Conservation (phyloP, 2,329 filamentous ascomycete genomes). For the Ciborinia camelliae region DNA sequence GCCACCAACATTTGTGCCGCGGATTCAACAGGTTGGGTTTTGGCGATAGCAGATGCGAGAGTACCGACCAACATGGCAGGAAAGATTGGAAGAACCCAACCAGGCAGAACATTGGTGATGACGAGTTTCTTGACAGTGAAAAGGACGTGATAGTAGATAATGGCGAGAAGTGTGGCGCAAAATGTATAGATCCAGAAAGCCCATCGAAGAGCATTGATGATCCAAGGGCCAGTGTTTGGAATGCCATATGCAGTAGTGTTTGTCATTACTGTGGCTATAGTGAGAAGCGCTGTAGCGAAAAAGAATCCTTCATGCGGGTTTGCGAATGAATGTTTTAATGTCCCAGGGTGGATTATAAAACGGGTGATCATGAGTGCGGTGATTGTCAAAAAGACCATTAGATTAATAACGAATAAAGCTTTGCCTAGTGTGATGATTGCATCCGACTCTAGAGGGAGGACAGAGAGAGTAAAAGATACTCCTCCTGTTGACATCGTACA, state of each 20-base stretch:
- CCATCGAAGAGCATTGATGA: slow-evolving; percentile 57
- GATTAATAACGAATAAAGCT: slow-evolving; percentile 66
- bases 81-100: slow-evolving; percentile 72
- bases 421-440: slow-evolving; percentile 63
- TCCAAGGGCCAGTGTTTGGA: slow-evolving; percentile 50
- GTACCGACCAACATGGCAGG: slow-evolving; percentile 71
- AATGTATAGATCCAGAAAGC: slow-evolving; percentile 69
- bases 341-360: slow-evolving; percentile 58
- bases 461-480: slow-evolving; percentile 60
- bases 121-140: slow-evolving; percentile 49
- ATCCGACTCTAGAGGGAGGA: slow-evolving; percentile 51
- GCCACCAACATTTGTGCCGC: slow-evolving; percentile 62
- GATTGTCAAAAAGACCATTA: slow-evolving; percentile 60
- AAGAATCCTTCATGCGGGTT: slow-evolving; percentile 70
- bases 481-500: slow-evolving; percentile 74
- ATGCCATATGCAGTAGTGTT: slow-evolving; percentile 65
- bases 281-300: slow-evolving; percentile 69
- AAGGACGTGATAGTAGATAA: slow-evolving; percentile 65
- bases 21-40: slow-evolving; percentile 53
- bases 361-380: slow-evolving; percentile 53
- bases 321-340: slow-evolving; percentile 53
- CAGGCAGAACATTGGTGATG: slow-evolving; percentile 66
- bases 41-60: slow-evolving; percentile 62
- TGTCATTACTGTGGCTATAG: slow-evolving; percentile 64
- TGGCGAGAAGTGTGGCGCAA: slow-evolving; percentile 56